A percentile compares a stretch with the other conserved stretches of the same genome.
These are phyloP conservation scores for Naegleria lovaniensis DNA, from an alignment of 208 protist genomes.

Conservation along the genomic window DNA sequence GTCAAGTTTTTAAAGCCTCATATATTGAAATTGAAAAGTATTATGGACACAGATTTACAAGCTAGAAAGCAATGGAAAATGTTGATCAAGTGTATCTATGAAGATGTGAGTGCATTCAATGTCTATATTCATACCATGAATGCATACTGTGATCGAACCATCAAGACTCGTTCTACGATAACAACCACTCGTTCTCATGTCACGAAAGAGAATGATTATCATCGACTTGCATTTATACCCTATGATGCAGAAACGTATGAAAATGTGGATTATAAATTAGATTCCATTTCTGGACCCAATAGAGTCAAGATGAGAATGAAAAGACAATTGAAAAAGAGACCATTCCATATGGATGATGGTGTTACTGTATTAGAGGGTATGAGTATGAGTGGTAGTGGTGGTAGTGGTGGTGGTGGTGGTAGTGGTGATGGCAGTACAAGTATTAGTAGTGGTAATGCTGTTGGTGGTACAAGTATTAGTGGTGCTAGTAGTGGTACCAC, in stretches of 20 bases:
- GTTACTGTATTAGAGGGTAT: too few species aligned
- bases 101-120: background rate
- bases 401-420: too few species aligned
- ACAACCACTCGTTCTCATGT: background rate
- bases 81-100: background rate
- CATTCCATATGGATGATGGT: background rate
- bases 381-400: too few species aligned
- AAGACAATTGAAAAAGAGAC: background rate
- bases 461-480: too few species aligned
- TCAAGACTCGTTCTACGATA: background rate
- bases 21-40: background rate
- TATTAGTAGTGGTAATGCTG: background rate
- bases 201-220: background rate
- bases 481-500: too few species aligned
- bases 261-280: background rate
- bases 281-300: constrained; percentile 6
- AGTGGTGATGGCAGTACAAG: background rate
- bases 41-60: constrained; percentile 1
- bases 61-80: background rate
- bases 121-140: background rate
- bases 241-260: background rate
- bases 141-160: background rate
- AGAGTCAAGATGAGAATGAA: background rate
- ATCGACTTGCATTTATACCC: background rate
- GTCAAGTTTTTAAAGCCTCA: background rate